Evolutionary conservation across 176 grass and related monocot genomes (phyloP), one percentile per base, ranked within the genome.

Genomic region (Avena insularis): DNA sequence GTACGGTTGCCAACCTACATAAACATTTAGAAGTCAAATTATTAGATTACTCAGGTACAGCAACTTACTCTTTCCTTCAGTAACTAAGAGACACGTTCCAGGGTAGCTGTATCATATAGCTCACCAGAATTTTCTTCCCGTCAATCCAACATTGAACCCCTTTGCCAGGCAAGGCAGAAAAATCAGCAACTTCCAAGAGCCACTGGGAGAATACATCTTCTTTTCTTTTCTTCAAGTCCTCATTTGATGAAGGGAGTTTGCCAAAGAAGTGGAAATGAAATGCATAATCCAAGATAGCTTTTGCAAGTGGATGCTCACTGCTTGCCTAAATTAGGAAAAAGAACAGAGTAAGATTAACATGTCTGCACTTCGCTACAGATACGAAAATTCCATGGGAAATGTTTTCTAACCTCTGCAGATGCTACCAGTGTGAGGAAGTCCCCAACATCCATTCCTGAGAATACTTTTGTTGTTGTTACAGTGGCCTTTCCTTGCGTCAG

Each of bases 271-370:
- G 90, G 72, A 94, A 99, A 90, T 96, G 94, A 81, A 89, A 93
- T 80, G 92, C 92, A 77, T 99, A 90, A 81, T 99, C 92, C 84
- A 99, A 81, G 47, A 99, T 91, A 65, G 97, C 94, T 90, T 92
- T 96, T 21, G 87, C 92, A 84, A 99, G 92, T 70, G 97, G 97
- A 82, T 99, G 97, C 61, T 99, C 97, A 55, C 97, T 99, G 89
- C 91, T 94, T 80, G 94, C 94, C 97, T 99, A 85, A 89, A 89
- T 77, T 90, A 90, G 51, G 87, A 76, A 82, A 89, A 89, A 84
- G 68, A 67, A 16, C 43, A 87, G 19, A 81, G 75, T 61, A 67
- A 81, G 53, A 58, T 89, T 82, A 25, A 43, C 14, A 73, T 35
- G 56, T 79, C 50, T 48, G 16, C 29, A 69, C 15, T 67, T 68